These are phyloP conservation scores for Aplosporella prunicola DNA, from an alignment of 2,329 filamentous ascomycete species.

Conservation along the genomic window DNA sequence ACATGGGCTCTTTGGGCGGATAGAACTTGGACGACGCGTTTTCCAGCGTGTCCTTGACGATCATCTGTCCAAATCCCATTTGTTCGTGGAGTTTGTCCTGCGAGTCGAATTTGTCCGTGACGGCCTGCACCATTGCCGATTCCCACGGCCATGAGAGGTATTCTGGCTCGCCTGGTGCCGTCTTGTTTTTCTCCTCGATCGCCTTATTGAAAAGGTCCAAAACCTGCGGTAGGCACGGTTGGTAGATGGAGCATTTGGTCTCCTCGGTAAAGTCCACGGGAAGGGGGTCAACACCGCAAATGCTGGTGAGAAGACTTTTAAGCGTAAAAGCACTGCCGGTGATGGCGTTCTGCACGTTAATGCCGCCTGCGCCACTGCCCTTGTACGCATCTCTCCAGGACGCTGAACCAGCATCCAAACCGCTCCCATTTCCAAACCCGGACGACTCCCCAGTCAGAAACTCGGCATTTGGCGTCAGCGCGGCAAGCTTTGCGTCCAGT, in stretches of 20 bases:
- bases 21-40: slow-evolving; percentile 24
- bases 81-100: slow-evolving; percentile 26
- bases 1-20: slow-evolving; percentile 19
- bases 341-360: slow-evolving; percentile 22
- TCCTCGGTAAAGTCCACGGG: slow-evolving; percentile 34
- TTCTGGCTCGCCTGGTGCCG: neutral
- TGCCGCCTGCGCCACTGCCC: slow-evolving; percentile 18
- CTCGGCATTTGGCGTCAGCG: slow-evolving; percentile 24
- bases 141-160: slow-evolving; percentile 10
- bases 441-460: slow-evolving; percentile 28
- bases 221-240: slow-evolving; percentile 32
- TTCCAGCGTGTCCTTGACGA: slow-evolving; percentile 14
- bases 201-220: slow-evolving; percentile 27
- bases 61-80: slow-evolving; percentile 25
- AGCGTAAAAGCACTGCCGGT: slow-evolving; percentile 32
- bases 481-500: slow-evolving; percentile 21
- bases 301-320: slow-evolving; percentile 30
- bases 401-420: neutral
- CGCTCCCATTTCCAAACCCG: slow-evolving; percentile 18
- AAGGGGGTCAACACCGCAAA: slow-evolving; percentile 32
- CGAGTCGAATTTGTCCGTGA: slow-evolving; percentile 31
- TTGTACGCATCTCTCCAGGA: too few relatives aligned
- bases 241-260: slow-evolving; percentile 27
- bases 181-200: neutral
- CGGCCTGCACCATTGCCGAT: slow-evolving; percentile 25